Evolutionary conservation across 495 filamentous ascomycete species (phyloP), one percentile per base, ranked within the genome.

Genomic region (Jackrogersella multiformis): DNA sequence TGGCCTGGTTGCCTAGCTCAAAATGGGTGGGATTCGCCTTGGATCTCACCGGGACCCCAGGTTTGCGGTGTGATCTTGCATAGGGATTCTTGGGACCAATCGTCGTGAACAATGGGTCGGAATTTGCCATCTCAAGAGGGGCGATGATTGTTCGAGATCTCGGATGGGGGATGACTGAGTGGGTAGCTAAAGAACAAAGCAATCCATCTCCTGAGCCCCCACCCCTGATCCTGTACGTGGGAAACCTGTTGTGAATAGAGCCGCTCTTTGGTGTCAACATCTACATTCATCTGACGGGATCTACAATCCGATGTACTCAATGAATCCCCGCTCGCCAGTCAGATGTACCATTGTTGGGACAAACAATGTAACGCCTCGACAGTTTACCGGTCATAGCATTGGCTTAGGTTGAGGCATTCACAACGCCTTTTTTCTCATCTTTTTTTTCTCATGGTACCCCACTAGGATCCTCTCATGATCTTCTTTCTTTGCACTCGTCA

Each of bases 301-400:
- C 18, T 30, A 13, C 6, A 3, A 20, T 51, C 38, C 18, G 18
- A 36, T 64, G 9, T 42, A 5, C 18, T 55, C 12, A 15, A 32
- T 10, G 16, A 39, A 13, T 16, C 21, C 35, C 35, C 45, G 24
- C 1, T 32, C 35, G 35, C 24, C 16, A 51, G 36, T 28, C 49
- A 34, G 28, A 18, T 36, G 53, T 52, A 42, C 20, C 45, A 28
- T 45, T 41, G 38, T 12, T n/a, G 28, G 41, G 38, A 16, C 49
- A 62, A 53, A 62, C 49, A 62, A 20, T 36, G 30, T 23, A 13
- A 7, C 24, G 12, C 23, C 57, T 36, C 18, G 18, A 26, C 26
- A 34, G 2, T 54, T 54, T 28, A 26, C 18, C 30, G 16, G 58
- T 20, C 38, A 30, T 45, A 23, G 16, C 24, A 36, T 15, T 54